Evolutionary conservation across 2,329 filamentous ascomycete genomes (phyloP).

Genomic region (Didymella arachidicola): DNA sequence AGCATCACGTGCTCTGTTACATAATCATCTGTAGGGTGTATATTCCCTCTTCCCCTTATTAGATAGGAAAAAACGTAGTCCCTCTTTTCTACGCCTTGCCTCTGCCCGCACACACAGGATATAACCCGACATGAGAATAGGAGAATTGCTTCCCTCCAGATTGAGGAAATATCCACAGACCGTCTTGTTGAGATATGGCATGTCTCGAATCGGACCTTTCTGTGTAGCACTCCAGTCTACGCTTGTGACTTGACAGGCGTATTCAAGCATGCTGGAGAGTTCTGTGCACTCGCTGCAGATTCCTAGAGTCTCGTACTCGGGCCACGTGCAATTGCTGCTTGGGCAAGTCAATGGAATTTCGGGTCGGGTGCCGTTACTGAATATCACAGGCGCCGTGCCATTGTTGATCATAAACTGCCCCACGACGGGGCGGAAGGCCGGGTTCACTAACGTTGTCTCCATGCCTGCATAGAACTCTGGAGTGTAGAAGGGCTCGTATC

Average conservation of each 20-base stretch:
- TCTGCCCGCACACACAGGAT: too few relatives aligned
- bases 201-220: neutral
- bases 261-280: slow-evolving; percentile 1
- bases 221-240: slow-evolving; percentile 28
- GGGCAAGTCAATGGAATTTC: slow-evolving; percentile 40
- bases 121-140: slow-evolving; percentile 33
- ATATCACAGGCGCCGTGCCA: slow-evolving; percentile 21
- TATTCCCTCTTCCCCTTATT: too few relatives aligned
- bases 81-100: too few relatives aligned
- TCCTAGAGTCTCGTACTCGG: slow-evolving; percentile 31
- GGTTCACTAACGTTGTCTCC: too few relatives aligned
- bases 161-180: slow-evolving; percentile 41
- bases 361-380: slow-evolving; percentile 34
- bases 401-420: neutral
- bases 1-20: too few relatives aligned
- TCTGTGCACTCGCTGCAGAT: too few relatives aligned
- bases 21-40: too few relatives aligned
- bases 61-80: too few relatives aligned
- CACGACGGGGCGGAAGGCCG: too few relatives aligned
- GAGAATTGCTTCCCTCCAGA: slow-evolving; percentile 18
- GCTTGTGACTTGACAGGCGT: slow-evolving; percentile 22
- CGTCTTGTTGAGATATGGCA: too few relatives aligned
- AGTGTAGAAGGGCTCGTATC: neutral
- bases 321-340: slow-evolving; percentile 42
- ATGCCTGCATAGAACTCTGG: neutral